A percentile compares a stretch with the other conserved stretches of the same genome.
These are phyloP conservation scores for Cyamopsis tetragonoloba DNA, from an alignment of 306 rosid species.

Conservation along the genomic window DNA sequence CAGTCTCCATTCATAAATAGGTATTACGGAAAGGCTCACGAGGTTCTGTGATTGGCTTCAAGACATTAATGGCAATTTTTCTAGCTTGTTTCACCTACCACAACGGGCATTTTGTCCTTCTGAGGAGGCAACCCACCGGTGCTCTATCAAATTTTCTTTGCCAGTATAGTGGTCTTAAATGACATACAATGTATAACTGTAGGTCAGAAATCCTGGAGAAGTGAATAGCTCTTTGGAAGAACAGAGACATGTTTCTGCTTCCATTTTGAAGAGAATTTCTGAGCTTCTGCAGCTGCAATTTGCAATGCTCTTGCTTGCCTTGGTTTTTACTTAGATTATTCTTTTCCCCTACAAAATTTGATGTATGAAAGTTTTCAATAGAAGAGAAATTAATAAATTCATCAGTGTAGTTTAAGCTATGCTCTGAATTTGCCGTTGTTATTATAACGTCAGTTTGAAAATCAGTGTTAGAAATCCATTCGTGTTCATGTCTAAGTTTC, in stretches of 20 bases:
- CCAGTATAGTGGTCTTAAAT: constrained; percentile 20
- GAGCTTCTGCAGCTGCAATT: constrained; percentile 33
- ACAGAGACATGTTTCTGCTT: constrained; percentile 27
- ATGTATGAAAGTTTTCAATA: constrained; percentile 24
- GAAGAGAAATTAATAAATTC: constrained; percentile 21
- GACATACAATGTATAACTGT: constrained; percentile 37
- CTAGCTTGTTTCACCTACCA: constrained; percentile 19
- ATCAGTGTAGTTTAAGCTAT: neutral
- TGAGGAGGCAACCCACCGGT: constrained; percentile 40
- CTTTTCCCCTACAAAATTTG: constrained; percentile 1
- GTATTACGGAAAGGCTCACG: constrained; percentile 87
- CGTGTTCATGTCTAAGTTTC: too few species aligned
- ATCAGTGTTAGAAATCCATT: neutral
- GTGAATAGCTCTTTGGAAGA: constrained; percentile 31
- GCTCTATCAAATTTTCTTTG: constrained; percentile 27
- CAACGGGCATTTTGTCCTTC: neutral
- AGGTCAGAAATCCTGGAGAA: constrained; percentile 36
- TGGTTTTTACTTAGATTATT: constrained; percentile 7
- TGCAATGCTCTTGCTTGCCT: neutral
- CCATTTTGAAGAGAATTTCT: constrained; percentile 25
- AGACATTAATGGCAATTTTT: neutral
- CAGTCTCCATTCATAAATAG: constrained; percentile 84
- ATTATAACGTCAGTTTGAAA: neutral
- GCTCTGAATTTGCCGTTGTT: neutral
- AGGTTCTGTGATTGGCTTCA: constrained; percentile 51